These are phyloP conservation scores for Alternaria solani DNA, from an alignment of 2,329 filamentous ascomycete genomes.

Conservation along the genomic window DNA sequence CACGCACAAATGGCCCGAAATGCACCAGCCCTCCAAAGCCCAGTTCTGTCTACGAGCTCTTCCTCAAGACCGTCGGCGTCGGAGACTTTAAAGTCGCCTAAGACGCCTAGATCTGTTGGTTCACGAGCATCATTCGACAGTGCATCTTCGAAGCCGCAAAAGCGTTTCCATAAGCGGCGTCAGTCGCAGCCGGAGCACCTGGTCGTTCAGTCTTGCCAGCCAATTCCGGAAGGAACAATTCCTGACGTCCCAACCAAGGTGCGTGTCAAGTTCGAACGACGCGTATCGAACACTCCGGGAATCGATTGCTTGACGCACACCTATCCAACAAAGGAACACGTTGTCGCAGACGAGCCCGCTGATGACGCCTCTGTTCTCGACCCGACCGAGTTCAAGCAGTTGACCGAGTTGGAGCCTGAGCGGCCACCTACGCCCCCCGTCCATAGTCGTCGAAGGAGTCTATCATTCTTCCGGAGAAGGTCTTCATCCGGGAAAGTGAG, in stretches of 20 bases:
- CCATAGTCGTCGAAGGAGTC: conserved; percentile 34
- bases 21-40: conserved; percentile 21
- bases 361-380: conserved; percentile 7
- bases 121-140: conserved; percentile 33
- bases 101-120: conserved; percentile 30
- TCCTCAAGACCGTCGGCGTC: conserved; percentile 17
- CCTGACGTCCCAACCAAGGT: conserved; percentile 46
- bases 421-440: conserved; percentile 31
- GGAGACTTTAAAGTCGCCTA: conserved; percentile 26
- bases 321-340: conserved; percentile 41
- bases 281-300: conserved; percentile 44
- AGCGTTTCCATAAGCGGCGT: conserved; percentile 44
- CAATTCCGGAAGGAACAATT: conserved; percentile 41
- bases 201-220: conserved; percentile 43
- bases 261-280: conserved; percentile 47
- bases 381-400: conserved; percentile 20
- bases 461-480: conserved; percentile 44
- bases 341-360: conserved; percentile 19
- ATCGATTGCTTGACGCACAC: conserved; percentile 50
- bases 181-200: conserved; percentile 39
- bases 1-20: conserved; percentile 5
- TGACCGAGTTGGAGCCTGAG: conserved; percentile 33
- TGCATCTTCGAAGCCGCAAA: conserved; percentile 26
- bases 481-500: conserved; percentile 33
- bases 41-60: conserved; percentile 15